Conservation (phyloP, 768 basidiomycete species). For the Myochromella boudieri region DNA sequence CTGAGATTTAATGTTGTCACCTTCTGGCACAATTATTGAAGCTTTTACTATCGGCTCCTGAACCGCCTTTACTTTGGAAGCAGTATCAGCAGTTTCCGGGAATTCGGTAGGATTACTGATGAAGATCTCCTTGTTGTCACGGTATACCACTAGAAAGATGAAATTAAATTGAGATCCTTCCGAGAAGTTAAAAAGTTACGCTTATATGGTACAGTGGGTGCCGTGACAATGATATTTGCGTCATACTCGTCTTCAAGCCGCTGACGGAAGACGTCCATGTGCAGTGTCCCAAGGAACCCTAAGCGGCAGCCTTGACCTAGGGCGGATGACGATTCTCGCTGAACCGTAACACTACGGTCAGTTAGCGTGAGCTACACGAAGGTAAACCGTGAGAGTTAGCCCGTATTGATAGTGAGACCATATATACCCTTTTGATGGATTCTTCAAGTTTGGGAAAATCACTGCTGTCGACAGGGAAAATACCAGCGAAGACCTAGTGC, state of each 20-base stretch:
- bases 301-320: constrained; percentile 94
- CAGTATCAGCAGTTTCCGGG: constrained; percentile 73
- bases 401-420: constrained; percentile 12
- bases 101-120: constrained; percentile 97
- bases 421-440: constrained; percentile 81
- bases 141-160: constrained; percentile 77
- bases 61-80: constrained; percentile 65
- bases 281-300: constrained; percentile 92
- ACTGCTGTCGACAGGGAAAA: constrained; percentile 88
- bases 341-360: constrained; percentile 86
- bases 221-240: constrained; percentile 91
- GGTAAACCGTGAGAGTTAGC: constrained; percentile 2
- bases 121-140: constrained; percentile 52
- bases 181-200: constrained; percentile 37
- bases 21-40: constrained; percentile 92
- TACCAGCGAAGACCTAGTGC: constrained; percentile 84
- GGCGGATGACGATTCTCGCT: constrained; percentile 90
- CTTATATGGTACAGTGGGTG: constrained; percentile 94
- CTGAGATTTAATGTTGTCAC: constrained; percentile 35
- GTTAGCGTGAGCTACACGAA: constrained; percentile 70
- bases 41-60: constrained; percentile 94
- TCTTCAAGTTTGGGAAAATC: constrained; percentile 96
- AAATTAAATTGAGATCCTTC: constrained; percentile 5
- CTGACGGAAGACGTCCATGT: constrained; percentile 97
- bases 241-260: constrained; percentile 96